These are phyloP conservation scores for Vigna nakashimae DNA, from an alignment of 306 rosid species.

Conservation along the genomic window DNA sequence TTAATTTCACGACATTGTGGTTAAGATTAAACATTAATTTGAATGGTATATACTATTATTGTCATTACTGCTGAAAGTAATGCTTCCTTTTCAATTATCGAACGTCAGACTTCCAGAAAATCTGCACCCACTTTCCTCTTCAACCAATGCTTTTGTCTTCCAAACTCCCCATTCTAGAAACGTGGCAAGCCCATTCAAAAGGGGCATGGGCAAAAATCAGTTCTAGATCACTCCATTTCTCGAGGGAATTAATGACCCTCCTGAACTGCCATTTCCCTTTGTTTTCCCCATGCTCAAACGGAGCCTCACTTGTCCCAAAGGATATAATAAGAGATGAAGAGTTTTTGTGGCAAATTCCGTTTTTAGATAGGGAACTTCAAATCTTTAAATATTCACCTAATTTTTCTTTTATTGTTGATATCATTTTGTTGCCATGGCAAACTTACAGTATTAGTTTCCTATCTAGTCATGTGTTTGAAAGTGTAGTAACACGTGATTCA, in stretches of 20 bases:
- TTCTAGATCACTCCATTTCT: conserved; percentile 2
- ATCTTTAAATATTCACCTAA: background rate
- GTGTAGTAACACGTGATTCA: background rate
- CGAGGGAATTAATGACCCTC: background rate
- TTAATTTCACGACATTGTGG: background rate
- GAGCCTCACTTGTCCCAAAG: conserved; percentile 2
- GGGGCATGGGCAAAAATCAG: conserved; percentile 11
- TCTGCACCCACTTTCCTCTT: background rate
- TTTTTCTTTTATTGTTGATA: background rate
- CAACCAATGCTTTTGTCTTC: background rate
- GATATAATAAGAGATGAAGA: background rate
- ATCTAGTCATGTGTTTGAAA: background rate
- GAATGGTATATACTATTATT: background rate
- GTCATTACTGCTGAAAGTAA: background rate
- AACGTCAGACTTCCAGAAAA: background rate
- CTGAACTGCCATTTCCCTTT: background rate
- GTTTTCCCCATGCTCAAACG: conserved; percentile 19
- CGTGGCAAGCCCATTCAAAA: background rate
- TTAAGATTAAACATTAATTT: background rate
- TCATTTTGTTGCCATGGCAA: background rate
- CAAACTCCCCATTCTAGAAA: conserved; percentile 3
- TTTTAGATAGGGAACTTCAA: background rate
- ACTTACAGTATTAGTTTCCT: background rate
- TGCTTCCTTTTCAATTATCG: background rate
- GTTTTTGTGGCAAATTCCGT: background rate